Percentiles rank a stretch among this genome's conserved stretches.
These are phyloP conservation scores for Deinandra increscens DNA, from an alignment of 129 eudicot genomes.

Conservation along the genomic window DNA sequence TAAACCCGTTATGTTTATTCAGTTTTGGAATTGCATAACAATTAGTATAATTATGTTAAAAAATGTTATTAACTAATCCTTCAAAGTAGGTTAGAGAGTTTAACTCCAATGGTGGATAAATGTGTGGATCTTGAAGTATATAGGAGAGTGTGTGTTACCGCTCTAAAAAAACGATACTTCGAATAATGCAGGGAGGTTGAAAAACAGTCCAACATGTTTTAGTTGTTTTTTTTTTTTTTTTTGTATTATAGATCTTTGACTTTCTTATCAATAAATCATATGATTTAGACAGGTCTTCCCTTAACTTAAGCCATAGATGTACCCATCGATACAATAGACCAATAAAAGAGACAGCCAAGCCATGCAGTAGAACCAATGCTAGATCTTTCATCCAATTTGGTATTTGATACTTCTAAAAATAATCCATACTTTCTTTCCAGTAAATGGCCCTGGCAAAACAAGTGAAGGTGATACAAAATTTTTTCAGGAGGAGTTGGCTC, in stretches of 20 bases:
- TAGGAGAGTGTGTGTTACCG: no score
- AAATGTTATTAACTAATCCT: no score
- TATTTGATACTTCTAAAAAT: not conserved
- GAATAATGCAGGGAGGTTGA: no score
- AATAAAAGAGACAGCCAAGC: not conserved
- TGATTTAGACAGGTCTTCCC: not conserved
- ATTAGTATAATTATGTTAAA: no score
- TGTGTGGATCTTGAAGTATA: no score
- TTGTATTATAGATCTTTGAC: not conserved
- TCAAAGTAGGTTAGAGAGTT: no score
- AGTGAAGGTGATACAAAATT: constrained; percentile 71
- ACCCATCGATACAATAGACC: not conserved
- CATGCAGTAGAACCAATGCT: not conserved
- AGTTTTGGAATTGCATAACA: no score
- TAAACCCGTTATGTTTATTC: no score
- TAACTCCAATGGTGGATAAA: no score
- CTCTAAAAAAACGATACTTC: no score
- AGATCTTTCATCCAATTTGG: not conserved
- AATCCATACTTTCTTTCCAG: constrained; percentile 34
- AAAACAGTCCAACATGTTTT: not conserved
- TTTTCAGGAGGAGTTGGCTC: constrained; percentile 84
- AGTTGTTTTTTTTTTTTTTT: no score
- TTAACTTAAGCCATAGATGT: not conserved
- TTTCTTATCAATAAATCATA: not conserved
- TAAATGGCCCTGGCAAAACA: constrained; percentile 94